Base-by-base conservation (phyloP, 257 asterid genomes). In the Dorcoceras hygrometricum region DNA sequence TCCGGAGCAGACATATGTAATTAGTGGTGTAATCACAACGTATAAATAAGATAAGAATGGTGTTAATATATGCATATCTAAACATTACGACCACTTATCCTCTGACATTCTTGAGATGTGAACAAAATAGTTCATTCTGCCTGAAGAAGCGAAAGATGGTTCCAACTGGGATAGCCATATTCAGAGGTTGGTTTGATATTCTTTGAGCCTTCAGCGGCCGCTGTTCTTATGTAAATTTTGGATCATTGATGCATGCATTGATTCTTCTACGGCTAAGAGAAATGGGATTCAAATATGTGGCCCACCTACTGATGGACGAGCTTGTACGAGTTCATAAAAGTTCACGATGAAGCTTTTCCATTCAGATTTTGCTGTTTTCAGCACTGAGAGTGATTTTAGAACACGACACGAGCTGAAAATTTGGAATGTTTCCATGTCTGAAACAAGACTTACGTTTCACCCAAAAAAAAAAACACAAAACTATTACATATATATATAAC, bases 261-360 rank as follows among this genome's bases (percentile, higher is more conserved):
- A 10, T 34, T 34, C 50, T 39, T 64, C 22, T 54, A 69, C 56
- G 82, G 95, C 91, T n/a, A 77, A n/a, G 89, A 78, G 84, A 81
- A 75, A 78, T 82, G 90, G 98, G 98, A 77, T 85, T 68, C 82
- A 77, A 87, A 71, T 91, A 96, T n/a, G 96, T 87, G 75, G 96
- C 98, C 26, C 95, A 89, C 74, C 76, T 79, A 11, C 69, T 91
- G 68, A 87, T 87, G 96, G 83, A 78, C 69, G 72, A 81, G 78
- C 95, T 91, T 73, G 72, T 67, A 72, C 70, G 66, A 73, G 79
- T 75, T 67, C 81, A 62, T n/a, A 73, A 58, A 57, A 20, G 73
- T 65, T 25, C 67, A 74, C 18, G 7, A 69, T 36, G 59, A 73
- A 55, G 68, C 19, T 22, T 22, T 23, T 55, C 14, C 29, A n/a